A percentile compares a stretch with the other conserved stretches of the same genome.
Conservation (phyloP, 2,329 filamentous ascomycete species). For the Bimuria novae-zelandiae region DNA sequence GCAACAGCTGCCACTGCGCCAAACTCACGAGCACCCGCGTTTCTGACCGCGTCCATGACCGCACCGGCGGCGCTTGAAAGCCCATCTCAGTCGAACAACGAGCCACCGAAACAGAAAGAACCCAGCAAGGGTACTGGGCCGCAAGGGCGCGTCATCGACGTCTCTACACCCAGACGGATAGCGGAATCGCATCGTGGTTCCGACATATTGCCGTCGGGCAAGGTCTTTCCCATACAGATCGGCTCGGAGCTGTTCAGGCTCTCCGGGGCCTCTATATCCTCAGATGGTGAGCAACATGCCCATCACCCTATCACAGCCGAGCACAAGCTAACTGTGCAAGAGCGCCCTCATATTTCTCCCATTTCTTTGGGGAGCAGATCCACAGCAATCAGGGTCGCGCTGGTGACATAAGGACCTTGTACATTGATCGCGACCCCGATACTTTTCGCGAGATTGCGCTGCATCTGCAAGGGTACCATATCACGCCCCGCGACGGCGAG, state of each 20-base stretch:
- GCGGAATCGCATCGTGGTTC: constrained; percentile 29
- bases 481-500: constrained; percentile 76
- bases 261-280: constrained; percentile 71
- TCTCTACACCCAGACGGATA: constrained; percentile 38
- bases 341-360: constrained; percentile 96
- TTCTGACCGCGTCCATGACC: constrained; percentile 20
- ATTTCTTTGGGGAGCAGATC: constrained; percentile 87
- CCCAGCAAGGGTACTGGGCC: constrained; percentile 39
- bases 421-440: constrained; percentile 89
- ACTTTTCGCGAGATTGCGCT: constrained; percentile 89
- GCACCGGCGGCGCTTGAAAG: constrained; percentile 22
- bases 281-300: constrained; percentile 63
- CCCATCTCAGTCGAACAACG: constrained; percentile 20
- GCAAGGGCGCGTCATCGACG: constrained; percentile 40
- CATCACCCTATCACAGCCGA: neutral
- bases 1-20: constrained; percentile 20
- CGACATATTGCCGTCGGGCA: constrained; percentile 67
- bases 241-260: constrained; percentile 70
- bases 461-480: constrained; percentile 89
- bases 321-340: constrained; percentile 55
- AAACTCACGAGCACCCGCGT: constrained; percentile 25
- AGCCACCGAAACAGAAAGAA: constrained; percentile 29
- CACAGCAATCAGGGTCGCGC: constrained; percentile 65
- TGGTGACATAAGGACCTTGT: constrained; percentile 73
- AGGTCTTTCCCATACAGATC: constrained; percentile 73